Percentiles rank a stretch among this genome's conserved stretches.
Evolutionary conservation across 1,139 yeast genomes (phyloP).

Genomic region (Entelexis sorbosivorans): DNA sequence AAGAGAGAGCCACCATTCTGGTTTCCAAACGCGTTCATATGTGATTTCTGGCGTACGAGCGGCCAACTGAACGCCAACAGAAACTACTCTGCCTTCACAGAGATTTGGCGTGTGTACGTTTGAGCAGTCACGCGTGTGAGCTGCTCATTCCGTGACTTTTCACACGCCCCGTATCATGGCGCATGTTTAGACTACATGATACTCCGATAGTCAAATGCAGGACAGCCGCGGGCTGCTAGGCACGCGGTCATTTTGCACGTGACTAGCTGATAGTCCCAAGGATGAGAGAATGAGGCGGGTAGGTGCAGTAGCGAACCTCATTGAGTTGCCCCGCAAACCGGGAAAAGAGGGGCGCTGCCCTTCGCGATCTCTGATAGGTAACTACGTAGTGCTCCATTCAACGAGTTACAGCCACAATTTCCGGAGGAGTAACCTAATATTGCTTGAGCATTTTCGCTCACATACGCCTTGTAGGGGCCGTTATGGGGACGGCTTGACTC

Average conservation of each 20-base stretch:
- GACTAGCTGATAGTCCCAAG: not conserved
- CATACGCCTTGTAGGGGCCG: no score
- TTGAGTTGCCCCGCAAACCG: not conserved
- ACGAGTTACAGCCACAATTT: no score
- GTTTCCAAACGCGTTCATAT: constrained; percentile 11
- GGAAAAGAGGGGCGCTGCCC: not conserved
- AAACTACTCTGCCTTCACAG: not conserved
- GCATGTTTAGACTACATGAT: not conserved
- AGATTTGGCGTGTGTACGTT: constrained; percentile 2
- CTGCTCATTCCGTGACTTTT: not conserved
- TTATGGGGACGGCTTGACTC: not conserved
- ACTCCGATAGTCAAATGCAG: no score
- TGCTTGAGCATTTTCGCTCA: no score
- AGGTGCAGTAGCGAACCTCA: not conserved
- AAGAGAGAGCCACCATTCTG: constrained; percentile 4
- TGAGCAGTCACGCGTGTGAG: not conserved
- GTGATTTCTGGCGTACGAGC: not conserved
- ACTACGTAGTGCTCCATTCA: no score
- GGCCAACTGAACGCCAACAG: not conserved
- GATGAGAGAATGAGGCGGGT: not conserved
- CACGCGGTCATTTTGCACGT: not conserved
- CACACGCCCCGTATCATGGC: not conserved
- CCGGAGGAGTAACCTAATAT: no score
- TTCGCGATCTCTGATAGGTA: not conserved
- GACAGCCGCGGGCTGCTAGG: not conserved